Evolutionary conservation across 192 early-diverging fungal species (phyloP).

Genomic region (Linderina pennispora): DNA sequence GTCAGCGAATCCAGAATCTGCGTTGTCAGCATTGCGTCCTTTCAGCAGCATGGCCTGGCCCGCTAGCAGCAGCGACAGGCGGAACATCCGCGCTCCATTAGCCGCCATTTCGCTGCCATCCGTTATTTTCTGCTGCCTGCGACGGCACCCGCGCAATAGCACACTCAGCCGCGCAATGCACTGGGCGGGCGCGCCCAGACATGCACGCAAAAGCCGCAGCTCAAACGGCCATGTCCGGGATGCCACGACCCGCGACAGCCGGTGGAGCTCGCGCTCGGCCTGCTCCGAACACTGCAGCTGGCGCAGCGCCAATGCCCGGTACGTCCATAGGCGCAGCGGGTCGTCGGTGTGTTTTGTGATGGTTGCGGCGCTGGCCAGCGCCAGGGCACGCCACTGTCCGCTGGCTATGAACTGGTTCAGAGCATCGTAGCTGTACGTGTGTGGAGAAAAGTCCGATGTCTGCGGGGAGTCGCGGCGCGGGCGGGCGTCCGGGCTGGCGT

Average conservation of each 20-base stretch:
- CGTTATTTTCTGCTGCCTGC: too few species aligned
- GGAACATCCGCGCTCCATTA: conserved; percentile 10
- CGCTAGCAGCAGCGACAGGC: conserved; percentile 13
- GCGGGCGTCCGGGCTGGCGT: conserved; percentile 12
- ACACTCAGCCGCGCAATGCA: conserved; percentile 15
- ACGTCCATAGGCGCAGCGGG: conserved; percentile 24
- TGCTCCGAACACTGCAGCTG: background rate
- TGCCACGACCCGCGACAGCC: too few species aligned
- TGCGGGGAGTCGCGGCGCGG: conserved; percentile 24
- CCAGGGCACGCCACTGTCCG: conserved; percentile 35
- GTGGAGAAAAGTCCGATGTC: conserved; percentile 9
- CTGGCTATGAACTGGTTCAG: conserved; percentile 33
- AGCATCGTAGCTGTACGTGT: conserved; percentile 17
- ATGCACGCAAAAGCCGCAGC: conserved; percentile 31
- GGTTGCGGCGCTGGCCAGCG: conserved; percentile 21
- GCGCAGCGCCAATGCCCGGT: conserved; percentile 22
- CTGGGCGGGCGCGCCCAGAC: conserved; percentile 1
- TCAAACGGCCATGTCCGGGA: conserved; percentile 50
- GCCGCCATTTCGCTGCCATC: too few species aligned
- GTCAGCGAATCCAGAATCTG: conserved; percentile 4
- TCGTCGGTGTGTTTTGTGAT: conserved; percentile 7
- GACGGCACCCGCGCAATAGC: conserved; percentile 18
- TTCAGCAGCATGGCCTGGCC: conserved; percentile 6
- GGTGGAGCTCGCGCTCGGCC: conserved; percentile 24
- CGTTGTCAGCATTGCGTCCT: conserved; percentile 8